Evolutionary conservation across 1,284 basidiomycete species (phyloP).

Genomic region (Moesziomyces antarcticus): DNA sequence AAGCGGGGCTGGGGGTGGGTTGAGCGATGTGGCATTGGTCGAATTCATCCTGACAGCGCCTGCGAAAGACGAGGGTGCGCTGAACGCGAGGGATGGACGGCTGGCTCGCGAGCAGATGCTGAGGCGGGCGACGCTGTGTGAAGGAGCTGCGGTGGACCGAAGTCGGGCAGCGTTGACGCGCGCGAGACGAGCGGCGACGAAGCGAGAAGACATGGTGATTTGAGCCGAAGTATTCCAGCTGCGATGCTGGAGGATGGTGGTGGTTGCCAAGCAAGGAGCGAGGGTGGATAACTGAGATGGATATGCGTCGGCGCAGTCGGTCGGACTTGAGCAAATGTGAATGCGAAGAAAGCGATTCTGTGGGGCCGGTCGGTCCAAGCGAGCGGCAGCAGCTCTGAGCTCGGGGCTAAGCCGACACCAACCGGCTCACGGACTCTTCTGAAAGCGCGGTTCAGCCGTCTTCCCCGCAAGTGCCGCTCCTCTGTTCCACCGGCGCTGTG

Average conservation of each 20-base stretch:
- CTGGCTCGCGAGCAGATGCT: conserved; percentile 9
- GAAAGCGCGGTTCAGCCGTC: conserved; percentile 26
- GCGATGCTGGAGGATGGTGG: background rate
- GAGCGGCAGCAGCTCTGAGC: background rate
- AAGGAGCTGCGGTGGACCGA: conserved; percentile 7
- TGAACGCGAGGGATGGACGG: background rate
- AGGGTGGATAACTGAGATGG: too few relatives aligned
- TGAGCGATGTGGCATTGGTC: conserved; percentile 71
- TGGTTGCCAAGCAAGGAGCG: background rate
- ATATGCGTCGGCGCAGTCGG: too few relatives aligned
- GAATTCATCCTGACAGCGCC: conserved; percentile 69
- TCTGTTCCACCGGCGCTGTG: background rate
- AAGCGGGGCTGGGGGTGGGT: conserved; percentile 71
- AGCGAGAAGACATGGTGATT: conserved; percentile 34
- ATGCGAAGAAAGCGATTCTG: background rate
- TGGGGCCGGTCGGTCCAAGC: background rate
- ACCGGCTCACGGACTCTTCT: conserved; percentile 1
- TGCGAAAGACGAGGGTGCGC: conserved; percentile 1
- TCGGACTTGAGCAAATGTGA: background rate
- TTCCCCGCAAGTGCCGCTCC: conserved; percentile 28
- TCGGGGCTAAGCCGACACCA: conserved; percentile 13
- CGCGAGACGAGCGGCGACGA: conserved; percentile 36
- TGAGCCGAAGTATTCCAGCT: conserved; percentile 1
- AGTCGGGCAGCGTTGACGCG: conserved; percentile 41
- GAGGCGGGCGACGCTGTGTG: conserved; percentile 18